These are phyloP conservation scores for Begonia fuchsioides DNA, from an alignment of 306 rosid genomes.

Conservation along the genomic window DNA sequence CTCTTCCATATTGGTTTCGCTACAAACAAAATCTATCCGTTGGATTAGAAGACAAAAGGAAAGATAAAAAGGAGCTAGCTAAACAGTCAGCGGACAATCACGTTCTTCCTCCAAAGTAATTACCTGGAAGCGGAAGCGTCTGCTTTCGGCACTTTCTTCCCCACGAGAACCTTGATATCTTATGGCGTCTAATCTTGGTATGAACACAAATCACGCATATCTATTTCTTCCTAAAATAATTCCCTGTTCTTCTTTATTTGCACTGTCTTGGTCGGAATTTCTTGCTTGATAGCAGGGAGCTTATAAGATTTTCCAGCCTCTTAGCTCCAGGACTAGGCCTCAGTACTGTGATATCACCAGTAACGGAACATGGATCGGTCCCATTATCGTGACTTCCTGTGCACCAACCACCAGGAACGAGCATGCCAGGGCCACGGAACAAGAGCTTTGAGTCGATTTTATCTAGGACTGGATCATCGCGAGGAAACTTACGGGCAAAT, in stretches of 20 bases:
- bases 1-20: too few species aligned
- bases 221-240: too few species aligned
- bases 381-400: conserved; percentile 59
- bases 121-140: too few species aligned
- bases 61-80: too few species aligned
- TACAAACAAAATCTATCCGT: too few species aligned
- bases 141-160: too few species aligned
- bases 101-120: too few species aligned
- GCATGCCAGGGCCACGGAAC: conserved; percentile 46
- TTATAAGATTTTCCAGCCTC: conserved; percentile 49
- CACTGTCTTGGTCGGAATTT: conserved; percentile 72
- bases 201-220: too few species aligned
- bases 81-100: too few species aligned
- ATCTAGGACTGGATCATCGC: conserved; percentile 56
- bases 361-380: conserved; percentile 51
- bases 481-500: conserved; percentile 69
- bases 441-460: conserved; percentile 51
- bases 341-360: conserved; percentile 40
- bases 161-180: too few species aligned
- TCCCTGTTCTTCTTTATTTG: conserved; percentile 16
- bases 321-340: conserved; percentile 58
- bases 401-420: conserved; percentile 95
- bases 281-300: conserved; percentile 43
- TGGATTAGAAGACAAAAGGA: too few species aligned
- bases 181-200: too few species aligned